Conservation (phyloP, 805 yeast species). For the Saccharomyces kudriavzevii region DNA sequence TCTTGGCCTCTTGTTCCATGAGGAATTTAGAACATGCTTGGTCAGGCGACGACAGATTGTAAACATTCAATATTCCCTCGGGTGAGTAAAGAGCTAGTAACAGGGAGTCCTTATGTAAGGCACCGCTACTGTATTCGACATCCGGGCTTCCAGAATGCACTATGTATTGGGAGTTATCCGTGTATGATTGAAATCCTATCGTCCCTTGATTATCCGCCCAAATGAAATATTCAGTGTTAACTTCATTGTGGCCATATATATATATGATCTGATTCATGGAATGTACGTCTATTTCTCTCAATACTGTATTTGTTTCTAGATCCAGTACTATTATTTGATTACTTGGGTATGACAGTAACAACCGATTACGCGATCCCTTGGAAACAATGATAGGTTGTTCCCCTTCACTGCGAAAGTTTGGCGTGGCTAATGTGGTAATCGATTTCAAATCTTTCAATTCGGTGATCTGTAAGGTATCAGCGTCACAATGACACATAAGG, state of each 20-base stretch:
- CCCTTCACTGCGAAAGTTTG: neutral
- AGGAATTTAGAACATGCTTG: constrained; percentile 8
- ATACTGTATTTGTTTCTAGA: neutral
- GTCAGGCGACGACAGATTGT: constrained; percentile 11
- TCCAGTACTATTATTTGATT: neutral
- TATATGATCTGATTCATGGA: constrained; percentile 8
- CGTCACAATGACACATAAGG: neutral
- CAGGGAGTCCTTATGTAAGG: constrained; percentile 34
- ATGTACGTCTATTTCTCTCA: neutral
- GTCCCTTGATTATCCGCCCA: constrained; percentile 15
- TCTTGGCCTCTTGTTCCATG: constrained; percentile 8
- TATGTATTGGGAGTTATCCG: neutral
- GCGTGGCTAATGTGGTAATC: neutral
- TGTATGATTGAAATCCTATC: constrained; percentile 6
- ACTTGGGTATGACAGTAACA: neutral
- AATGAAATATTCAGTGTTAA: constrained; percentile 10
- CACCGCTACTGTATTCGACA: constrained; percentile 1
- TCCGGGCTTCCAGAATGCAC: constrained; percentile 1
- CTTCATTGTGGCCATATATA: constrained; percentile 9
- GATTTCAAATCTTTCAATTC: neutral
- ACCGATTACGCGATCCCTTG: neutral
- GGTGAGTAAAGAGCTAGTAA: constrained; percentile 23
- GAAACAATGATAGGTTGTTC: neutral
- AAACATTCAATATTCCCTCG: constrained; percentile 4
- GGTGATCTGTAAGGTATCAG: neutral